These are phyloP conservation scores for Candolleomyces aberdarensis DNA, from an alignment of 768 basidiomycete genomes.

Conservation along the genomic window DNA sequence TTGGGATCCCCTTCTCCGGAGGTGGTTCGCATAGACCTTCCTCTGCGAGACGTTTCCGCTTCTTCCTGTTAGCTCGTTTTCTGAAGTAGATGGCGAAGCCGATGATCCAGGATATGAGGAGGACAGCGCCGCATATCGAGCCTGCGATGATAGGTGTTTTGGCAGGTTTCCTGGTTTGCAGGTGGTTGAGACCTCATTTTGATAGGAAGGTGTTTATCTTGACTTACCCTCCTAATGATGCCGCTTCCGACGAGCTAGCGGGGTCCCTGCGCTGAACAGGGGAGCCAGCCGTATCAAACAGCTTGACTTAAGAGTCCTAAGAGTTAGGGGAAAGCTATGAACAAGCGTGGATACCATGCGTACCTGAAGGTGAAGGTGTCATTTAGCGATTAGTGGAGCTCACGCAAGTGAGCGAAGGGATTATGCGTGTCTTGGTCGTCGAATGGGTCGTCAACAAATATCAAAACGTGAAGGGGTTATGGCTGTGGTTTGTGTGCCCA, in stretches of 20 bases:
- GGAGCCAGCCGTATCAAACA: neutral
- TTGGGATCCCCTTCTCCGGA: slow-evolving; percentile 30
- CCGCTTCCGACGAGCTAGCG: neutral
- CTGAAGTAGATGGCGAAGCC: slow-evolving; percentile 56
- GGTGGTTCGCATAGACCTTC: slow-evolving; percentile 41
- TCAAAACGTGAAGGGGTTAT: neutral
- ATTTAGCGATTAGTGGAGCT: neutral
- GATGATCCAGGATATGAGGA: slow-evolving; percentile 51
- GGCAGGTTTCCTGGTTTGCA: slow-evolving; percentile 40
- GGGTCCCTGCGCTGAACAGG: neutral
- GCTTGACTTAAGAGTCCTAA: neutral
- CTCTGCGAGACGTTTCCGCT: slow-evolving; percentile 39
- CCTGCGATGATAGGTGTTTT: slow-evolving; percentile 64
- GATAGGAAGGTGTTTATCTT: no score
- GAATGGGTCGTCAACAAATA: neutral
- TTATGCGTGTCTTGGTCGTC: neutral
- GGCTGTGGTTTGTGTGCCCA: neutral
- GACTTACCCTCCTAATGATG: neutral
- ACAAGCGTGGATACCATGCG: neutral
- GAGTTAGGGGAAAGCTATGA: no score
- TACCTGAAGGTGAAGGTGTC: neutral
- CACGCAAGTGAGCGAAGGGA: neutral
- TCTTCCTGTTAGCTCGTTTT: slow-evolving; percentile 48
- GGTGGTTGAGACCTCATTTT: neutral
- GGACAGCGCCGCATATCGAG: slow-evolving; percentile 49